Base-by-base conservation (phyloP, 2,329 filamentous ascomycete species). In the Aspergillus floridensis region DNA sequence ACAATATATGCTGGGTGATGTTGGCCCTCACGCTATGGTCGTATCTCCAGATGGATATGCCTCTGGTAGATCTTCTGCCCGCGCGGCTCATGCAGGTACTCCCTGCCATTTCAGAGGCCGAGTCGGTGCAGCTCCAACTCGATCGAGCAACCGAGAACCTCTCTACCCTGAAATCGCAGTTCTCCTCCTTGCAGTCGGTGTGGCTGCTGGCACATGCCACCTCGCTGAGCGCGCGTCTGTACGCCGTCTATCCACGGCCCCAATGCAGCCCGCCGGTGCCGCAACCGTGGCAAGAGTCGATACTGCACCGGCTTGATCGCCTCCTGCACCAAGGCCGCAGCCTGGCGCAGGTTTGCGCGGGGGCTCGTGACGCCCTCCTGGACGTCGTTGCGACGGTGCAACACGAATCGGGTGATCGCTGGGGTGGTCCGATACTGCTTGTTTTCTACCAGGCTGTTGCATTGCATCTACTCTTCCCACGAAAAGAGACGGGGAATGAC, bases 191-290 rank as follows among this genome's bases (percentile, higher is more conserved):
- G 29, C 55, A 50, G 29, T 46, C 32, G 14, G 22, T 57, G 4
- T 57, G 55, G 55, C 48, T 38, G 16, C 29, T 57, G 4, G 44
- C 46, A 8, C 55, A 57, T 35, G 44, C 52, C n/a, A 57, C 55
- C 49, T 35, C 31, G n/a, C 19, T 49, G 8, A 35, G 22, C 22
- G 48, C 53, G 8, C 53, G 49, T 19, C 29, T 56, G 16, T 56
- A 56, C 31, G 47, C 53, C 22, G 44, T 49, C 6, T 56, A 49
- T 29, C 48, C 48, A 6, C 48, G 12, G 19, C 48, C 16, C 22
- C 22, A 10, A 10, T 12, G 48, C 48, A 10, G 12, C 16, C 24
- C 48, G 7, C 48, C 48, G 4, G 48, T 14, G 48, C 48, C 48
- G 48, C 48, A 49, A n/a, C 48, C 48, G 12, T 49, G 48, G 48